These are phyloP conservation scores for Friedmanniomyces simplex DNA, from an alignment of 495 filamentous ascomycete genomes.

Conservation along the genomic window DNA sequence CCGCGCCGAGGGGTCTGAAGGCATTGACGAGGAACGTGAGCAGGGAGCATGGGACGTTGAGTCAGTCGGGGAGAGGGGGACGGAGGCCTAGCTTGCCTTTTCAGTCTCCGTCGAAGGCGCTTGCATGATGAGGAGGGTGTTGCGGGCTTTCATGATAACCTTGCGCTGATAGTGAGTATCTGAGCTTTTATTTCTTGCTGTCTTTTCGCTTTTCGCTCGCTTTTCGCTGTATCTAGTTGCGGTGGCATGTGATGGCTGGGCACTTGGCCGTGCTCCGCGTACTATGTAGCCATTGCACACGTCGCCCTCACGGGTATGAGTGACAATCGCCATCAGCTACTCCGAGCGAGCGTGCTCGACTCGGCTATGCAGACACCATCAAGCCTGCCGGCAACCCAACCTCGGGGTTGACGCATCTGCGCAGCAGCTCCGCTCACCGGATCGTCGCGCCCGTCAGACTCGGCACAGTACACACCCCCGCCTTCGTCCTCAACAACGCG, in stretches of 20 bases:
- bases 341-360: too few species aligned
- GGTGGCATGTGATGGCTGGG: too few species aligned
- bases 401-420: not conserved
- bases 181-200: not conserved
- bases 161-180: not conserved
- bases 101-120: conserved; percentile 8
- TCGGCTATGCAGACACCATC: not conserved
- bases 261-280: too few species aligned
- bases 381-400: not conserved
- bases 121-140: not conserved
- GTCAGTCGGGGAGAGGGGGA: conserved; percentile 5
- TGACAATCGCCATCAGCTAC: too few species aligned
- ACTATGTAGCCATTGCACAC: too few species aligned
- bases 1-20: not conserved
- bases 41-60: conserved; percentile 11
- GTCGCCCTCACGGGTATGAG: too few species aligned
- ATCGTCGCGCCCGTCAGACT: conserved; percentile 30
- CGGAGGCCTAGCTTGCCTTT: conserved; percentile 9
- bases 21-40: conserved; percentile 11
- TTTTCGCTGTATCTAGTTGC: not conserved
- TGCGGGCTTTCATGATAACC: not conserved
- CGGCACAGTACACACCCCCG: conserved; percentile 31
- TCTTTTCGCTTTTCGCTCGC: not conserved
- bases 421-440: conserved; percentile 2
- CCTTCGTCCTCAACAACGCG: conserved; percentile 30